phyloP scores from a whole-genome alignment of 2,329 filamentous ascomycete genomes.

The Tolypocladium sp. region DNA sequence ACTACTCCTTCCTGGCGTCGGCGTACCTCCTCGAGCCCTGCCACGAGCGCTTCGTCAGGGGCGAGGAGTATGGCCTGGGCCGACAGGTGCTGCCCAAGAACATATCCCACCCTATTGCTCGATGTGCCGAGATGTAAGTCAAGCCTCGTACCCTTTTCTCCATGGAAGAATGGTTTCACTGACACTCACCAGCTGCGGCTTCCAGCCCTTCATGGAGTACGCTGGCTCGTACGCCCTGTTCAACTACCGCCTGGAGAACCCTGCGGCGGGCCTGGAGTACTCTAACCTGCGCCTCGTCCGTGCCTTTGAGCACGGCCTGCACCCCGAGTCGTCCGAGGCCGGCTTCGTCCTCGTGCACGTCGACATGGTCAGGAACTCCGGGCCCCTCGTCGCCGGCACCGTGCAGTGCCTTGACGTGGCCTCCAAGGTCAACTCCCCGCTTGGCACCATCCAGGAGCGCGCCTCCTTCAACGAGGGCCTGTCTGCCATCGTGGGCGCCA shows the following conservation, averaged over 20 bases:
- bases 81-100: conserved; percentile 62
- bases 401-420: conserved; percentile 55
- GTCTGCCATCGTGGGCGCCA: conserved; percentile 47
- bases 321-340: conserved; percentile 80
- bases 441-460: conserved; percentile 28
- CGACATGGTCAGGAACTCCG: conserved; percentile 87
- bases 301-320: conserved; percentile 83
- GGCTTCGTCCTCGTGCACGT: conserved; percentile 95
- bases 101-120: conserved; percentile 73
- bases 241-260: conserved; percentile 56
- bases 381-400: conserved; percentile 64
- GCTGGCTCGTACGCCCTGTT: conserved; percentile 59
- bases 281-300: conserved; percentile 74
- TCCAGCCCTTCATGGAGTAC: conserved; percentile 90
- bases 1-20: conserved; percentile 86
- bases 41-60: conserved; percentile 63
- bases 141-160: neutral
- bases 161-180: neutral
- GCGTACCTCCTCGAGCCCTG: conserved; percentile 89
- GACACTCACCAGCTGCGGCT: conserved; percentile 42
- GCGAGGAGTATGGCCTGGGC: conserved; percentile 69
- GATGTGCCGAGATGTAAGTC: conserved; percentile 76
- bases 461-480: conserved; percentile 56
- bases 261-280: conserved; percentile 46
- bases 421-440: conserved; percentile 16